A percentile compares a stretch with the other conserved stretches of the same genome.
Evolutionary conservation across 73 alveolate species (phyloP).

Genomic region (Paramecium biaurelia): DNA sequence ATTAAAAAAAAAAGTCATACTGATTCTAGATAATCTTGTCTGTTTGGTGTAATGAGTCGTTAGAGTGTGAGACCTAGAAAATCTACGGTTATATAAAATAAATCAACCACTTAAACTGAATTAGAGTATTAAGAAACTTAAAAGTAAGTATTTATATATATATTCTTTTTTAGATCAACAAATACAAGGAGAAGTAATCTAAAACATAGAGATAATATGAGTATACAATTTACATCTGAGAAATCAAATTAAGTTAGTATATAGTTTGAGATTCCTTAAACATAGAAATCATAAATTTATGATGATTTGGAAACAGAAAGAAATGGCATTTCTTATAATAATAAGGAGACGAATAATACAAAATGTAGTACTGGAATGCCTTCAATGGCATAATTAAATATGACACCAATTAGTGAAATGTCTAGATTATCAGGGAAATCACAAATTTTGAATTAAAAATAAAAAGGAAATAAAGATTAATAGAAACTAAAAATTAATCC

Average conservation of each 20-base stretch:
- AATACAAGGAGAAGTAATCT: neutral
- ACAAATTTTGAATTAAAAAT: neutral
- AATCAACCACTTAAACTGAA: neutral
- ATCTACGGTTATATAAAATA: neutral
- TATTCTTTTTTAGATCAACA: neutral
- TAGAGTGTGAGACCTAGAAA: neutral
- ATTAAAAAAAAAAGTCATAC: neutral
- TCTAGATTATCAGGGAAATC: neutral
- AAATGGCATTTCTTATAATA: neutral
- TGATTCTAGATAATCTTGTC: neutral
- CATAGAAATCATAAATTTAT: neutral
- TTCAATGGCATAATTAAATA: neutral
- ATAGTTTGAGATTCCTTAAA: neutral
- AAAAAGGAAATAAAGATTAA: neutral
- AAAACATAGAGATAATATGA: neutral
- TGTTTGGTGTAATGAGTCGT: neutral
- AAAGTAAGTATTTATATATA: neutral
- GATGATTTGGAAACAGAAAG: neutral
- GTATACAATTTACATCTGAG: neutral
- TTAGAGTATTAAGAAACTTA: neutral
- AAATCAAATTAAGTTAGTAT: neutral
- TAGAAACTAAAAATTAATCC: neutral
- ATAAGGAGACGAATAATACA: neutral
- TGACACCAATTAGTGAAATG: neutral
- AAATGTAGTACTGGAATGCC: neutral